Base-by-base conservation (phyloP, 2,329 filamentous ascomycete genomes). In the Colletotrichum liriopes region DNA sequence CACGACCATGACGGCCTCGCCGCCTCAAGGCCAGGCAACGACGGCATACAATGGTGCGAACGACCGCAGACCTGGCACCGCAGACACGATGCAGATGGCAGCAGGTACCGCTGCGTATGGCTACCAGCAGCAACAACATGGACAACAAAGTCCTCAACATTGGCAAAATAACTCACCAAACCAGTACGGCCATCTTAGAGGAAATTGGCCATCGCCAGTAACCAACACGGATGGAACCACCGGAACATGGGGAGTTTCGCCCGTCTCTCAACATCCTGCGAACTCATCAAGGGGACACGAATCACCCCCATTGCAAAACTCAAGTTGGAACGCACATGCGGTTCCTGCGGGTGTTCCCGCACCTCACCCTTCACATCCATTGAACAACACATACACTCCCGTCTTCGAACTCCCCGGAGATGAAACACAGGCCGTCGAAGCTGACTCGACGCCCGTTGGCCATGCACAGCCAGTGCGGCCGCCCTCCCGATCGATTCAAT, bases 331-430 rank as follows among this genome's bases (percentile, higher is more conserved):
- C 52, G 59, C 59, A 0, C 70, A 72, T 14, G 65, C 45, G 3
- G 54, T 55, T 12, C 52, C 49, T 6, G 47, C 26, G 37, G 37
- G 37, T 20, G 51, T 62, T 29, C 58, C 65, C 16, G 65, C 47
- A 6, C 51, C 52, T 18, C 29, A 64, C 5, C 69, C 69, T 43
- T 45, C 61, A 6, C 37, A 65, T 35, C 65, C 65, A 7, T 41
- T 52, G 5, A 54, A 18, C 32, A 32, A 43, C 47, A n/a, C 52
- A 18, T 55, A 72, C 5, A 18, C 35, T 7, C 65, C 70, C 39
- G 65, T 72, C 65, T 72, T 72, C 26, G 70, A 72, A 41, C 54
- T 72, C 7, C 59, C 70, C 11, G 70, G 70, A 65, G 70, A 72
- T 39, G 29, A 72, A 14, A 65, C 47, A 12, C 70, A 55, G 26